Base-by-base conservation (phyloP, 1,284 basidiomycete genomes). In the Entoloma clypeatum region DNA sequence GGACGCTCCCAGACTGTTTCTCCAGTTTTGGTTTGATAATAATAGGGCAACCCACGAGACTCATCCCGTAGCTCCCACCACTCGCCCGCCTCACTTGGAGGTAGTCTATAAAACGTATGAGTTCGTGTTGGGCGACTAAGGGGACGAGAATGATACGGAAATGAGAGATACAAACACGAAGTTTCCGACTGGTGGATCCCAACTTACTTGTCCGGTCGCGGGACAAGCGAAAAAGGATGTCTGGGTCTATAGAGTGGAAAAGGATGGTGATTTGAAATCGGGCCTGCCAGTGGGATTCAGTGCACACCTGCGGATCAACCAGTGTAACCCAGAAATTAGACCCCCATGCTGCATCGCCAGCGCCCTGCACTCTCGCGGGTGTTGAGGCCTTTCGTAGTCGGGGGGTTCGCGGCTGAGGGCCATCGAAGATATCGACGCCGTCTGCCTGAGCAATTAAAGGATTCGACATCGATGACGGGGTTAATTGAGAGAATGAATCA, bases 51-150 rank as follows among this genome's bases (percentile, higher is more conserved):
- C 25, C 85, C 82, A 27, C 84, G 72, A 22, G 79, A 74, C 25
- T 88, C 81, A 61, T 95, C 92, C 30, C 75, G 72, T 49, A 96
- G 74, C 62, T 96, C 92, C 91, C 92, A 95, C 92, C 92, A 97
- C 60, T 95, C 91, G 33, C 93, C 93, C 23, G 87, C 81, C 3
- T 78, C 72, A 46, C 74, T 86, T 5, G 89, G 86, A 17, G 92
- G 93, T 24, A 97, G 68, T 32, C 86, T 89, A 54, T 13, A 55
- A 48, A 41, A 32, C 44, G 32, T n/a, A 33, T 40, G 32, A 22
- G 22, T 28, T 40, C 31, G 39, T 28, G 47, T 46, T 33, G 52
- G 32, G 14, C 18, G 25, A 30, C 43, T 26, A 54, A 50, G 18
- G 24, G 36, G 31, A 37, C 16, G 24, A 37, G 28, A 45, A 40